Percentiles rank a stretch among this genome's conserved stretches.
These are phyloP conservation scores for Pseudopyrenochaeta lycopersici DNA, from an alignment of 2,329 filamentous ascomycete species.

Conservation along the genomic window DNA sequence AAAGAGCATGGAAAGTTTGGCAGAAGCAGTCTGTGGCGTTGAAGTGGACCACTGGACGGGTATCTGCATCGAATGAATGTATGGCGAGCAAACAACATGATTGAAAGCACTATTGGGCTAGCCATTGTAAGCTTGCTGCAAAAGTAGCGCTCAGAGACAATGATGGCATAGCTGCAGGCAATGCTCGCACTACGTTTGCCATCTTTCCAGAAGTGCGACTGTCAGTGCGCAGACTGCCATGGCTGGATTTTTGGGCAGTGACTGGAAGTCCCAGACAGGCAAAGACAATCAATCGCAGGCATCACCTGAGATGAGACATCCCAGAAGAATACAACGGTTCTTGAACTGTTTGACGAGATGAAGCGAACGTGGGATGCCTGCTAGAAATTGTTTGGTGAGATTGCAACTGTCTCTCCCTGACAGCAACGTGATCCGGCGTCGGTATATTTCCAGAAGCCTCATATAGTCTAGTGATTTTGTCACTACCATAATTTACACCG, in stretches of 20 bases:
- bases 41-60: slow-evolving; percentile 12
- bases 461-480: neutral
- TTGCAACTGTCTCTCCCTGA: neutral
- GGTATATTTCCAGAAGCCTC: neutral
- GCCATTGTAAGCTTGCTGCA: neutral
- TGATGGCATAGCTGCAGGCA: neutral
- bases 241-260: neutral
- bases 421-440: neutral
- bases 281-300: neutral
- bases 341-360: neutral
- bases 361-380: neutral
- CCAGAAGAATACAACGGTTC: neutral
- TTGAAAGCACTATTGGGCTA: too few relatives aligned
- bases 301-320: neutral
- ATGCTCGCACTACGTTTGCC: neutral
- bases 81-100: slow-evolving; percentile 15
- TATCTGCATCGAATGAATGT: slow-evolving; percentile 7
- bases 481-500: neutral
- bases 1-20: slow-evolving; percentile 12
- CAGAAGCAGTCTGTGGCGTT: slow-evolving; percentile 10
- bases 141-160: neutral
- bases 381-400: neutral
- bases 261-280: neutral
- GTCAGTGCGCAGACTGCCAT: neutral
- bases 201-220: neutral